These are phyloP conservation scores for Penicillium thymicola DNA, from an alignment of 2,329 filamentous ascomycete species.

Conservation along the genomic window DNA sequence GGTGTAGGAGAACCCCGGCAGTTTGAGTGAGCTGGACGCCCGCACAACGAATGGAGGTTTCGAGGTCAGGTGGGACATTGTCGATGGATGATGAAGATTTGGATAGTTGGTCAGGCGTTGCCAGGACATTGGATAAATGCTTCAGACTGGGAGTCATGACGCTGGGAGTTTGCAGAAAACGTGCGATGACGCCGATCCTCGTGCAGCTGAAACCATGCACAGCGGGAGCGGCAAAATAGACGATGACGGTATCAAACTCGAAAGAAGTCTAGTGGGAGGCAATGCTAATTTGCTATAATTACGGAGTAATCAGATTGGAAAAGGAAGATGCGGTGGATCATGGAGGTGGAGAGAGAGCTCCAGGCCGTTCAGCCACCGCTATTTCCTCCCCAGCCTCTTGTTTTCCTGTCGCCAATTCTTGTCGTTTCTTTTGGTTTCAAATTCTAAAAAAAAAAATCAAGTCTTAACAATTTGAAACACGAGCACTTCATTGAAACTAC, in stretches of 20 bases:
- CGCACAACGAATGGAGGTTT: constrained; percentile 45
- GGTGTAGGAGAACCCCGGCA: constrained; percentile 66
- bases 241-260: not conserved
- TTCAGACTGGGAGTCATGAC: constrained; percentile 32
- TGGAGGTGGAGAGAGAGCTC: constrained; percentile 16
- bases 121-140: constrained; percentile 45
- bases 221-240: constrained; percentile 5
- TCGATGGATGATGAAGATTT: constrained; percentile 45
- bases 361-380: constrained; percentile 33
- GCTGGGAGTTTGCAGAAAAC: constrained; percentile 6
- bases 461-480: constrained; percentile 5
- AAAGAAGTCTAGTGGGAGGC: constrained; percentile 3
- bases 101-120: constrained; percentile 45
- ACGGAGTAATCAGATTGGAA: constrained; percentile 5
- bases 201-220: constrained; percentile 10
- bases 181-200: constrained; percentile 13
- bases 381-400: constrained; percentile 30
- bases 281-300: not conserved
- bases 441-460: not conserved
- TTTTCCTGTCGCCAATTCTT: constrained; percentile 17
- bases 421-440: not conserved
- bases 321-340: constrained; percentile 23
- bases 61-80: constrained; percentile 41
- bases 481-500: not conserved
- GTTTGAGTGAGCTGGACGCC: constrained; percentile 46